A percentile compares a stretch with the other conserved stretches of the same genome.
Evolutionary conservation across 176 grass and related monocot species (phyloP).

Genomic region (Aegilops speltoides): DNA sequence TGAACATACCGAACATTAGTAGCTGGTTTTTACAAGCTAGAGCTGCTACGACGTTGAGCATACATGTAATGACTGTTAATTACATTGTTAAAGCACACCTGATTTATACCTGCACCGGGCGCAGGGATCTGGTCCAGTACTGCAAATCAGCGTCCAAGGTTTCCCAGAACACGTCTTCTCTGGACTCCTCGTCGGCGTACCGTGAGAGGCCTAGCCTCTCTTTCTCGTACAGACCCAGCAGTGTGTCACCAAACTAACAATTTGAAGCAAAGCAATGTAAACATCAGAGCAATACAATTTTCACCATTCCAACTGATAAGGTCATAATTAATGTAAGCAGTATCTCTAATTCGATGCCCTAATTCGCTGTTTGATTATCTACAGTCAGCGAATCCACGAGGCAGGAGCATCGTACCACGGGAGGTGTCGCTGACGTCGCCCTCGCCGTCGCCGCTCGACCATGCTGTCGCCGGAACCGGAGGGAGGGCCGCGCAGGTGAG

Average conservation of each 20-base stretch:
- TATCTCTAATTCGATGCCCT: background rate
- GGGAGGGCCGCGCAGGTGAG: background rate
- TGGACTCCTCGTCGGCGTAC: conserved; percentile 27
- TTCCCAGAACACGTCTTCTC: conserved; percentile 60
- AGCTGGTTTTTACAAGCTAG: background rate
- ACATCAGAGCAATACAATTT: background rate
- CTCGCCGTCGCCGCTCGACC: conserved; percentile 4
- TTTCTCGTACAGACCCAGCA: conserved; percentile 46
- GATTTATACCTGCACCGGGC: conserved; percentile 84
- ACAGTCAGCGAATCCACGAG: background rate
- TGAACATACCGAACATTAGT: background rate
- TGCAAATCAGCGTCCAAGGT: conserved; percentile 83
- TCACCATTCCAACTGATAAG: background rate
- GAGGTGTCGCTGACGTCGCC: background rate
- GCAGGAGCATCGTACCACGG: background rate
- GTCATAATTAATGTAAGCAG: background rate
- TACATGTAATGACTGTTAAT: conserved; percentile 12
- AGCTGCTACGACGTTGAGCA: background rate
- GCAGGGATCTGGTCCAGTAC: conserved; percentile 82
- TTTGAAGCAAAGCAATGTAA: background rate
- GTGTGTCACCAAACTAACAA: conserved; percentile 53
- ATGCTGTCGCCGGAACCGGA: conserved; percentile 11
- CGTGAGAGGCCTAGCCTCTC: conserved; percentile 42
- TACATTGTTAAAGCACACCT: conserved; percentile 52
- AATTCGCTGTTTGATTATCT: background rate